These are phyloP conservation scores for Neurospora terricola DNA, from an alignment of 495 filamentous ascomycete genomes.

Conservation along the genomic window DNA sequence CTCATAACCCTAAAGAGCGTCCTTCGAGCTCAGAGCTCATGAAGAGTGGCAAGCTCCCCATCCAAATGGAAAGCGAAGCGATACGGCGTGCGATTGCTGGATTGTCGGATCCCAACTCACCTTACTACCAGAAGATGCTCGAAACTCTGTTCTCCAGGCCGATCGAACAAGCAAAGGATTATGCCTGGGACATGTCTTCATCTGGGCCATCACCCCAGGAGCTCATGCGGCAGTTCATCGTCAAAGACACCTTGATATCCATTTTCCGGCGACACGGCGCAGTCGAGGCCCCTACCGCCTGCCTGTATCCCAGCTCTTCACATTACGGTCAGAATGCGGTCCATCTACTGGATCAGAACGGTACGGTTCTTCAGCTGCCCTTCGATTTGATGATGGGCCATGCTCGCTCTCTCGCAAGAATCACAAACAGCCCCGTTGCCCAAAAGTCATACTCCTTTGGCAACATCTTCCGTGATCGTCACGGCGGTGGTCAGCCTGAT, in stretches of 20 bases:
- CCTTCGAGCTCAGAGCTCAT: conserved; percentile 82
- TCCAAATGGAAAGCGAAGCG: conserved; percentile 86
- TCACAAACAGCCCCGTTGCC: conserved; percentile 44
- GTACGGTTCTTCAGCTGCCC: conserved; percentile 79
- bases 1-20: conserved; percentile 67
- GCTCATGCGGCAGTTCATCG: conserved; percentile 59
- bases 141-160: conserved; percentile 65
- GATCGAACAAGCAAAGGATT: conserved; percentile 68
- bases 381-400: conserved; percentile 87
- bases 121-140: conserved; percentile 84
- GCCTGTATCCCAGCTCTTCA: conserved; percentile 69
- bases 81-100: conserved; percentile 73
- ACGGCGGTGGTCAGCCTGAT: conserved; percentile 65
- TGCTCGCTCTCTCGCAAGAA: conserved; percentile 71
- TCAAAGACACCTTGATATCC: conserved; percentile 62
- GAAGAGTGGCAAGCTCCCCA: conserved; percentile 74
- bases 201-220: conserved; percentile 44
- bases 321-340: conserved; percentile 61
- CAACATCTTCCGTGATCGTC: conserved; percentile 71
- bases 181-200: conserved; percentile 71
- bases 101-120: conserved; percentile 70
- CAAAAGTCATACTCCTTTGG: conserved; percentile 84
- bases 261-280: conserved; percentile 92
- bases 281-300: conserved; percentile 63
- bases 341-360: conserved; percentile 69